Evolutionary conservation across 1,139 yeast genomes (phyloP), one percentile per base, ranked within the genome.

Genomic region (Magnusiomyces sp.): DNA sequence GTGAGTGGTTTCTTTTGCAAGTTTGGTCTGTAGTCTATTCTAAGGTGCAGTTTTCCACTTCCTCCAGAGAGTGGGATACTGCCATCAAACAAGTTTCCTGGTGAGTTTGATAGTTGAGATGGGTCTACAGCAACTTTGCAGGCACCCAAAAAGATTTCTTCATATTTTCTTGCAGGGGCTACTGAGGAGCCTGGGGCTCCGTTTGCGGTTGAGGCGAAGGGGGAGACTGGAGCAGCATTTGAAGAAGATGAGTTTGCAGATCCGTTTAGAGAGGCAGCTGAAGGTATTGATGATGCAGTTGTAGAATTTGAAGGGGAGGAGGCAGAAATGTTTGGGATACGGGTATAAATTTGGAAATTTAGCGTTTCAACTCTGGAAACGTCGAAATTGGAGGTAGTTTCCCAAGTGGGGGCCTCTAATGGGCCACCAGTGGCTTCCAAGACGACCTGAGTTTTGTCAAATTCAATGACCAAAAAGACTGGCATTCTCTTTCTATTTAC

Each of bases 351-450:
- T 65, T 85, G 90, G 50, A 88, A 71, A 57, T 78, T 81, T 51
- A 81, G 64, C 48, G 68, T 79, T 61, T 73, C 80, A 6, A 59
- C 69, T 56, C 87, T 79, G 11, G 95, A 83, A 27, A 90, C 95
- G 73, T 92, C 98, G 64, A 92, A 92, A 9, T 90, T 81, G 11
- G 95, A 86, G 19, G 87, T 89, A 59, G 85, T 86, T 65, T 89
- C 90, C 81, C 95, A 92, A 20, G 73, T 72, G 2, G 90, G 87
- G 48, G 71, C 65, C 27, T 75, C 73, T 53, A 81, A 71, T 0
- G 88, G 76, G 14, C 95, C 95, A 53, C 78, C 74, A 43, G 80
- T 80, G 2, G 95, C 90, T 58, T 87, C 94, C 50, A 87, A 76
- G n/a, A 87, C 79, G 53, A 88, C 79, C 53, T 86, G 92, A 49